Evolutionary conservation across 768 basidiomycete genomes (phyloP), one percentile per base, ranked within the genome.

Genomic region (Coprinopsis marcescibilis): DNA sequence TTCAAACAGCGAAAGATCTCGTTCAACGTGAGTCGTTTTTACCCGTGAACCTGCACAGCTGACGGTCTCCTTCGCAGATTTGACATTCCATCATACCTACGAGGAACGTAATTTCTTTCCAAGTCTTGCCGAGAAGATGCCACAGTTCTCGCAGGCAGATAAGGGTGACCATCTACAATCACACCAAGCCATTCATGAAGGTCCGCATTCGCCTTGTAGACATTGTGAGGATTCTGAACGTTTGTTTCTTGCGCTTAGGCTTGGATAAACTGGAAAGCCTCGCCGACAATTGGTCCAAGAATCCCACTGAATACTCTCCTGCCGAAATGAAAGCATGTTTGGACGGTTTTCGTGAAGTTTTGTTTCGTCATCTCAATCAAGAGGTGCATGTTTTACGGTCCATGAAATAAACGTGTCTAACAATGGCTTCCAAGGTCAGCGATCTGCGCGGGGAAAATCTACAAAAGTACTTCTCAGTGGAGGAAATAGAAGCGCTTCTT

Each of bases 61-160:
- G n/a, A n/a, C n/a, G n/a, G n/a, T n/a, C n/a, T n/a, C n/a, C n/a
- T n/a, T n/a, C n/a, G n/a, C n/a, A 81, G 79, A 76, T 46, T 59
- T 81, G 35, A 76, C 70, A 1, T 62, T 68, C 52, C 79, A 81
- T 53, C 80, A 80, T 55, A 74, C 70, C 10, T 74, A 76, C 48
- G 78, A 79, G 52, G 77, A 80, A 56, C 59, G 62, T 12, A 62
- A 70, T 49, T 57, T 80, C 21, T 81, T 80, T 57, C 78, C 78
- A 1, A 50, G 70, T 4, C 64, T 81, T 12, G 77, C 68, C 1
- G 67, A 68, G 51, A 63, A 61, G 21, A 76, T 81, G 69, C 68
- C 72, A 11, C 57, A 70, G 53, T 80, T 81, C 52, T 57, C 67
- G 3, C 58, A 60, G 8, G 55, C 61, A 38, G 58, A 63, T 14